Conservation (phyloP, 2,329 filamentous ascomycete genomes). For the Alternaria panax region DNA sequence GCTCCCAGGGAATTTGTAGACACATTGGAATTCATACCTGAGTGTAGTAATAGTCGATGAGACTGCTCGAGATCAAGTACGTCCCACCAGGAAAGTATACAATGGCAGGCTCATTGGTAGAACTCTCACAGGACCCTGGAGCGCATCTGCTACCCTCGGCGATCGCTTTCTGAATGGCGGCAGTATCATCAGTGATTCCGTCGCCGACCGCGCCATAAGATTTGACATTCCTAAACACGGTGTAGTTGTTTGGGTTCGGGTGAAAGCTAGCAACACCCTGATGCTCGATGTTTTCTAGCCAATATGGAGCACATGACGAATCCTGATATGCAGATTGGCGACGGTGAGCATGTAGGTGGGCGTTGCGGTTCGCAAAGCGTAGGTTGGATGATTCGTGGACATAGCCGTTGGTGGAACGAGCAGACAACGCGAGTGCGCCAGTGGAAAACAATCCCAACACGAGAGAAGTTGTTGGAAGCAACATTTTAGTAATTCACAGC, state of each 20-base stretch:
- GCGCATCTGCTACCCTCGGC: slow-evolving; percentile 52
- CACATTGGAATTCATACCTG: slow-evolving; percentile 44
- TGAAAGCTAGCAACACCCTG: slow-evolving; percentile 52
- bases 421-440: slow-evolving; percentile 5
- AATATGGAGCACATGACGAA: slow-evolving; percentile 45
- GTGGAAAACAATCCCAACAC: slow-evolving; percentile 7
- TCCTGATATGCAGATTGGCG: slow-evolving; percentile 17
- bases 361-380: slow-evolving; percentile 11
- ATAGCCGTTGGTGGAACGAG: slow-evolving; percentile 5
- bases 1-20: not conserved
- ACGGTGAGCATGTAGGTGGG: slow-evolving; percentile 19
- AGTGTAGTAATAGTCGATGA: slow-evolving; percentile 70
- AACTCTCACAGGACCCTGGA: slow-evolving; percentile 51
- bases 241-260: slow-evolving; percentile 48
- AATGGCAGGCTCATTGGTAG: slow-evolving; percentile 61
- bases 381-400: slow-evolving; percentile 18
- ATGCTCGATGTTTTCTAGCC: slow-evolving; percentile 53
- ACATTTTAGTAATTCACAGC: not conserved
- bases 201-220: slow-evolving; percentile 52
- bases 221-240: slow-evolving; percentile 54
- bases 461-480: not conserved
- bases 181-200: slow-evolving; percentile 56
- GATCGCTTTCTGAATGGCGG: slow-evolving; percentile 60
- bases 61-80: slow-evolving; percentile 64
- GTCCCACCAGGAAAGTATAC: slow-evolving; percentile 67